Evolutionary conservation across 768 basidiomycete species (phyloP), one percentile per base, ranked within the genome.

Genomic region (Rhizopogon rudus): DNA sequence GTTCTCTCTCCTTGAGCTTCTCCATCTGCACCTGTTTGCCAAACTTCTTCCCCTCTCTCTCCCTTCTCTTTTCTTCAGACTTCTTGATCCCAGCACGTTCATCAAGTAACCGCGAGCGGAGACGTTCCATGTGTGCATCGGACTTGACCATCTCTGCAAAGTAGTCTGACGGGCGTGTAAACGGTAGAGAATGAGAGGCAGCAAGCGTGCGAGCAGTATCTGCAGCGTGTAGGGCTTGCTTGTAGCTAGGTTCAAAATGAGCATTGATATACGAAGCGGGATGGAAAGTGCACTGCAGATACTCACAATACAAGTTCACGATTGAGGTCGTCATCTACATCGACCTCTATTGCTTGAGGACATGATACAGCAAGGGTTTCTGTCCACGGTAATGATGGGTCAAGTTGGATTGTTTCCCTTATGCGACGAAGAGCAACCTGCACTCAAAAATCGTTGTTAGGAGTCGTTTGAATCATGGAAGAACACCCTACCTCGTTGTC

Each of bases 61-160:
- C 91, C 63, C 86, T 88, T 60, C 89, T 82, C 65, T 93, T 94
- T 53, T 93, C 89, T 66, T 98, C 96, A 56, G 88, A 81, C 70
- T 89, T 91, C 70, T 97, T 94, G 62, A 98, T 93, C 1, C 81
- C 79, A 1, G 93, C 90, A 25, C 77, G 74, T 70, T 98, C 97
- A 71, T 98, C 91, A 28, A 98, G 78, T 25, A 98, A 72, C 16
- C 88, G 83, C 58, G 93, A 87, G 52, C 97, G 88, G 61, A 98
- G 91, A 56, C 93, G 85, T 68, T 97, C 93, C 97, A 99, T 99
- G 72, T 99, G 97, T 6, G 89, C 77, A 63, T 99, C 97, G 33
- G 86, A 87, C 72, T 98, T 98, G 61, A 98, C 88, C 96, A 98
- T 98, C 73, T 98, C 96, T 22, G 96, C 96, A 60, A 96, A 98